Base-by-base conservation (phyloP, 345 rosid species). In the Lepidium aucheri region DNA sequence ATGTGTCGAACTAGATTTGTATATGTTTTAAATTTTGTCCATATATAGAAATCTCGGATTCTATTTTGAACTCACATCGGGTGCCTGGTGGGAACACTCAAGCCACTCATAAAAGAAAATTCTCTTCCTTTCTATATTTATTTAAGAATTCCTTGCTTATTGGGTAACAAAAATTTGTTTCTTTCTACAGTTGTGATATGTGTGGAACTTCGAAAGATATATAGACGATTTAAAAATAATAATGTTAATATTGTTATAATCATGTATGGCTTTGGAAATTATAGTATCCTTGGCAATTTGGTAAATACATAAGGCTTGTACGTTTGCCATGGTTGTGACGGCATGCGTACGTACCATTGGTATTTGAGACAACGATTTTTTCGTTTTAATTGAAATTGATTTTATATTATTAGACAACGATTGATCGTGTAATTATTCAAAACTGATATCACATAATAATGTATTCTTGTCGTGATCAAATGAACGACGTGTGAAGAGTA, bases 251-350 rank as follows among this genome's bases (percentile, higher is more conserved):
- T 41, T 50, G 43, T 30, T 17, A 30, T 3, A 43, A 36, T 36
- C 18, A 55, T 49, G 13, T 61, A 44, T 64, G 71, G 71, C 44
- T 12, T 22, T 20, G 53, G 20, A 40, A 49, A 53, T 55, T 57
- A 41, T 9, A 65, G 76, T 42, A 41, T 49, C 71, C 49, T 65
- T 57, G 39, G 33, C 65, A 47, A 56, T 49, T 50, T 41, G 65
- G 60, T 49, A 14, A 41, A 36, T 43, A 60, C 24, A 35, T 49
- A 51, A 47, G 71, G 71, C 41, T 49, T 24, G 47, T 65, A 41
- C 34, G 60, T 57, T 49, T 72, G 76, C 66, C 76, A 65, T 51
- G 13, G 47, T 51, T 65, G 40, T 72, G 67, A 51, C 61, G 76
- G 71, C 66, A 72, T 72, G 30, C 34, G 17, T 58, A 65, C 71